A percentile compares a stretch with the other conserved stretches of the same genome.
Evolutionary conservation across 257 asterid genomes (phyloP).

Genomic region (Forsythia viridissima): DNA sequence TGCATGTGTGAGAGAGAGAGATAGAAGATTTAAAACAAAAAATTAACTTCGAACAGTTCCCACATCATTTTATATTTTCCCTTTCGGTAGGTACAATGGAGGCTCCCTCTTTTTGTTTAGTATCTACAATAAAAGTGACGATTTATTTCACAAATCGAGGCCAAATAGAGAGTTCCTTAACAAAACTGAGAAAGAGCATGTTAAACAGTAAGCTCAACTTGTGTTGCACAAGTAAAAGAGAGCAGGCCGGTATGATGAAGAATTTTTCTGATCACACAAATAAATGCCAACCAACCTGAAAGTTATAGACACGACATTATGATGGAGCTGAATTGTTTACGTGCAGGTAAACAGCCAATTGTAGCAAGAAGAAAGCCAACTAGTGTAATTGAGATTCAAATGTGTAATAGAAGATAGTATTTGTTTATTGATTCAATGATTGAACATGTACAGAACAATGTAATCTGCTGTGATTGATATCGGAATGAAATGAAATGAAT

Average conservation of each 20-base stretch:
- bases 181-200: background rate
- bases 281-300: background rate
- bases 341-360: too few species aligned
- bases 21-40: background rate
- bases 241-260: background rate
- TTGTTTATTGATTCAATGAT: too few species aligned
- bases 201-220: background rate
- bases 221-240: background rate
- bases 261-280: background rate
- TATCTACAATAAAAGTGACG: background rate
- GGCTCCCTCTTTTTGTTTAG: background rate
- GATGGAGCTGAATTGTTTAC: too few species aligned
- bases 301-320: background rate
- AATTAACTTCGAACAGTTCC: background rate
- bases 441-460: too few species aligned
- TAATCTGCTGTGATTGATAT: too few species aligned
- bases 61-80: background rate
- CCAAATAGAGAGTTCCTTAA: background rate
- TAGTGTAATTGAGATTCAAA: too few species aligned
- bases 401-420: too few species aligned
- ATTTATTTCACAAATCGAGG: background rate
- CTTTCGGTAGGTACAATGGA: background rate
- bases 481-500: too few species aligned
- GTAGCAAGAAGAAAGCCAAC: too few species aligned
- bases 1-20: background rate